Base-by-base conservation (phyloP, 2,329 filamentous ascomycete genomes). In the Thelonectria olida region DNA sequence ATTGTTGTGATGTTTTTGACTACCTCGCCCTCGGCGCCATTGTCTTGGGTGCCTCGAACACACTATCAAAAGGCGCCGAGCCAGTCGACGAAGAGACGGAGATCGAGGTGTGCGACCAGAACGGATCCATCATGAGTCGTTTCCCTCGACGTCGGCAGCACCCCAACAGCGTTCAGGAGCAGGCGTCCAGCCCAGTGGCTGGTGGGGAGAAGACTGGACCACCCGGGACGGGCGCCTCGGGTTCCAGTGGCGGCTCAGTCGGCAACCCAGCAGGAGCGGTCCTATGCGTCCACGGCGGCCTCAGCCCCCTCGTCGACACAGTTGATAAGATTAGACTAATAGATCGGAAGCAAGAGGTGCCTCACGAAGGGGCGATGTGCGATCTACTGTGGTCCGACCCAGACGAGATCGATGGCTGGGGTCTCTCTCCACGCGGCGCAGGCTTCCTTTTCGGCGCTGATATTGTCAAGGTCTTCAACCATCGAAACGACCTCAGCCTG, bases 351-450 rank as follows among this genome's bases (percentile, higher is more conserved):
- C 96, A 99, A 80, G 96, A 99, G 80, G 96, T 99, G 0, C 96
- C 96, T 0, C 96, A 99, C 74, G 96, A 99, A 80, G 96, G 96
- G 57, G 93, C 96, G 74, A 99, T 99, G 96, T 99, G 96, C 79
- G 96, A 99, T 77, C 84, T 99, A 1, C 85, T 99, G 3, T 99
- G 96, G 96, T 97, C 93, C 1, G 96, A 99, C 73, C 96, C 96
- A 0, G 96, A 99, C 76, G 96, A 99, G 71, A 97, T 97, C 65
- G 94, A 97, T 74, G 95, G 94, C 61, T 99, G 96, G 96, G 95
- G 94, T 10, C 82, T 98, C 6, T 97, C 92, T 1, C 96, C 96
- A 0, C 92, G 95, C 36, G 96, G 96, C 9, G 96, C 96, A 0
- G 96, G 96, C 1, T 99, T 97, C 81, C 84, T 98, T 12, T 99